These are phyloP conservation scores for Trichoderma pleuroti DNA, from an alignment of 2,329 filamentous ascomycete species.

Conservation along the genomic window DNA sequence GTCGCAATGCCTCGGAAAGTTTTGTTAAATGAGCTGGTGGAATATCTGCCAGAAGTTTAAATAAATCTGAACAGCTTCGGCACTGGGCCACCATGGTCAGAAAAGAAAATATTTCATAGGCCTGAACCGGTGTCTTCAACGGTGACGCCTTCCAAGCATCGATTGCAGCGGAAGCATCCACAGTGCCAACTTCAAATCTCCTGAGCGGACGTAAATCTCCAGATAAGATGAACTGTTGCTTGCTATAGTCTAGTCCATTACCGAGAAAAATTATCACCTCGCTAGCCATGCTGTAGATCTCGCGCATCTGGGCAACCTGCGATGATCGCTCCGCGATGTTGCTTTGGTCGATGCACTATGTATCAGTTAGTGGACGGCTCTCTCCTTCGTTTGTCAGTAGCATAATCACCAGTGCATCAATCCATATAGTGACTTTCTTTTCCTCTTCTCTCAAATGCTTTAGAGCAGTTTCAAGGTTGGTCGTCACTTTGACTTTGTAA, in stretches of 20 bases:
- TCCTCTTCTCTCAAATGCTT: neutral
- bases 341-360: slow-evolving; percentile 1
- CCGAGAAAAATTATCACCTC: neutral
- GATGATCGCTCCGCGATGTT: neutral
- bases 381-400: neutral
- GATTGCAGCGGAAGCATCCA: neutral
- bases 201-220: neutral
- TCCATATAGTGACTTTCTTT: neutral
- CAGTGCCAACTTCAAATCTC: neutral
- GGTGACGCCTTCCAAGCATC: neutral
- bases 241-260: neutral
- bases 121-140: neutral
- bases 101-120: neutral
- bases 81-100: neutral
- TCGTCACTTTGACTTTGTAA: neutral
- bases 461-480: neutral
- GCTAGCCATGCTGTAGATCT: neutral
- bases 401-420: neutral
- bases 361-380: neutral
- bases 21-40: neutral
- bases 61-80: accelerated
- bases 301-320: neutral
- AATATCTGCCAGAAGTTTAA: neutral
- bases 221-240: neutral
- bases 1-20: neutral